Evolutionary conservation across 2,329 filamentous ascomycete genomes (phyloP).

Genomic region (Capronia epimyces): DNA sequence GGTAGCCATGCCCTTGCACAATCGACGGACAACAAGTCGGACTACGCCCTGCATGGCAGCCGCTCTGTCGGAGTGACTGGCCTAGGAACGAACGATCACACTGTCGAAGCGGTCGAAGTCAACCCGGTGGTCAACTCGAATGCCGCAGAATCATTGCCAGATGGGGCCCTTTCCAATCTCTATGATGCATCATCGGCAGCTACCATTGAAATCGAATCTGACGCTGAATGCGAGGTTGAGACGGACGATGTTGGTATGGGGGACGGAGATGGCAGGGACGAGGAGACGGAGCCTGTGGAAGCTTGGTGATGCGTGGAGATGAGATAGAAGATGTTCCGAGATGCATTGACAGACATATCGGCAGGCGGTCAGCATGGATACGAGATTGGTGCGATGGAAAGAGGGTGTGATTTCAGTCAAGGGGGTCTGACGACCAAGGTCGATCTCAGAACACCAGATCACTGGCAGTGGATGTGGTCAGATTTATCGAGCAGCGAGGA

Average conservation of each 20-base stretch:
- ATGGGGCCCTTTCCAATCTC: neutral
- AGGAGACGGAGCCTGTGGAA: neutral
- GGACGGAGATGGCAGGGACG: neutral
- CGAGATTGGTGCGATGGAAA: too few species aligned
- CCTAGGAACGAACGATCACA: neutral
- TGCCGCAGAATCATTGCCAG: neutral
- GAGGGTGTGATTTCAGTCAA: too few species aligned
- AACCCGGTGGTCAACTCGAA: neutral
- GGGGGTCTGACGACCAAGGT: too few species aligned
- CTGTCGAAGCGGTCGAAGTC: neutral
- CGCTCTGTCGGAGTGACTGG: neutral
- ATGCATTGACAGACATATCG: too few species aligned
- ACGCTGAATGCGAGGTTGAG: slow-evolving; percentile 3
- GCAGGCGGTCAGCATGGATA: too few species aligned
- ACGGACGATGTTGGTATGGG: neutral
- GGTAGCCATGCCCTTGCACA: neutral
- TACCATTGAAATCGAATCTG: slow-evolving; percentile 3
- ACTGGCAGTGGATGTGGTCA: too few species aligned
- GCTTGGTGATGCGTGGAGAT: neutral
- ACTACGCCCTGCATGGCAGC: neutral
- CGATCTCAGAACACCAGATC: too few species aligned
- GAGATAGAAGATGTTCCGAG: neutral
- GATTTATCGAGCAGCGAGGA: too few species aligned
- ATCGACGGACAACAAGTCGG: neutral
- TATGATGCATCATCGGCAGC: neutral